Evolutionary conservation across 2,329 filamentous ascomycete species (phyloP).

Genomic region (Zymoseptoria brevis): DNA sequence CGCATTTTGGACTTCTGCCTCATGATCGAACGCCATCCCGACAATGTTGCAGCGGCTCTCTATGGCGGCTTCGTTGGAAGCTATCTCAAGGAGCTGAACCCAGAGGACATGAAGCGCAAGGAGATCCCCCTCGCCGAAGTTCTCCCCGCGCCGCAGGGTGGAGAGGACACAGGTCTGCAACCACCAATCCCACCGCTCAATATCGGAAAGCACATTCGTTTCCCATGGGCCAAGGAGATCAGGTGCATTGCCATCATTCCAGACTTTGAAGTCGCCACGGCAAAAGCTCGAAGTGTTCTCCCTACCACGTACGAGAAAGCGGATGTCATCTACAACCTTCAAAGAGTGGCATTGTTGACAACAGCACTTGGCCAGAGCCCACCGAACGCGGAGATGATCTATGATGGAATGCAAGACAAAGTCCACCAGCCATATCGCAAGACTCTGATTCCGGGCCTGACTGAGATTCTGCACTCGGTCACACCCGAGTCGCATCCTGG

Average conservation of each 20-base stretch:
- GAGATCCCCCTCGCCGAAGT: slow-evolving; percentile 95
- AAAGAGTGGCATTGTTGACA: slow-evolving; percentile 83
- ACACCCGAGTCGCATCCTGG: slow-evolving; percentile 80
- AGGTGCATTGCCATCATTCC: slow-evolving; percentile 96
- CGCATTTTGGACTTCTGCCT: slow-evolving; percentile 90
- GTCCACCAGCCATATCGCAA: slow-evolving; percentile 95
- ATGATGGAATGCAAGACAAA: slow-evolving; percentile 97
- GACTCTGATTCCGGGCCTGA: slow-evolving; percentile 81
- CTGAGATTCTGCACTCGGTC: slow-evolving; percentile 84
- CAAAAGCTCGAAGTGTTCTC: slow-evolving; percentile 77
- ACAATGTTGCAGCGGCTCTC: slow-evolving; percentile 89
- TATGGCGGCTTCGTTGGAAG: slow-evolving; percentile 96
- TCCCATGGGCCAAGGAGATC: slow-evolving; percentile 87
- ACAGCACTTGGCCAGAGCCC: slow-evolving; percentile 83
- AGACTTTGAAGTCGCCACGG: slow-evolving; percentile 91
- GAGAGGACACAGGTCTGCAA: slow-evolving; percentile 76
- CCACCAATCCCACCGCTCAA: slow-evolving; percentile 84
- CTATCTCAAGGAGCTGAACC: slow-evolving; percentile 84
- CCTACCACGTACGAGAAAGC: slow-evolving; percentile 69
- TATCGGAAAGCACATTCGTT: slow-evolving; percentile 95
- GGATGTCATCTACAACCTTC: slow-evolving; percentile 92
- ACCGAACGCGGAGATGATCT: slow-evolving; percentile 87
- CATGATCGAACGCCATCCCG: slow-evolving; percentile 91
- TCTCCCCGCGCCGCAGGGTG: slow-evolving; percentile 79
- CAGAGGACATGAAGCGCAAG: slow-evolving; percentile 79